Evolutionary conservation across 2,329 filamentous ascomycete species (phyloP), one percentile per base, ranked within the genome.

Genomic region (Monosporascus cannonballus): DNA sequence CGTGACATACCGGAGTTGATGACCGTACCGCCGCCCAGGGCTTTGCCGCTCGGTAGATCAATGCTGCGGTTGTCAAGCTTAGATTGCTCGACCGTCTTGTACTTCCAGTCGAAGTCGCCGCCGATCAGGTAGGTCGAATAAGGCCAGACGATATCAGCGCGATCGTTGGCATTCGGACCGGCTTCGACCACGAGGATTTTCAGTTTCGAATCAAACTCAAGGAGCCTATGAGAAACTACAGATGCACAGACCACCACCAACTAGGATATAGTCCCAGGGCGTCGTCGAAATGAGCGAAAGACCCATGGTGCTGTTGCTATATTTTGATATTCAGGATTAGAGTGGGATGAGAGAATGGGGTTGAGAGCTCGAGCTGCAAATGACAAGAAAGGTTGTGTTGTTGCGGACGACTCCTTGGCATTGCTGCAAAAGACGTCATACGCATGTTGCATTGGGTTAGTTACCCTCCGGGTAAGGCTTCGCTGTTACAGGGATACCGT

Each of bases 101-200:
- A 65, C 9, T 58, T 55, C 61, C 67, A 70, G 49, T 69, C 66
- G 17, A 63, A 60, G 11, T 63, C 55, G 5, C 61, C 62, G 24
- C 58, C 59, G 3, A 63, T 50, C 1, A 63, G 52, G 37, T 60
- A 59, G 14, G 61, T 57, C 2, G 59, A 61, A 22, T 54, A 54
- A 1, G 59, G 55, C 37, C 54, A 58, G 11, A 63, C 49, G 15
- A 62, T 57, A 20, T 58, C 55, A 6, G 51, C 22, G 1, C 50
- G 49, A 8, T 60, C 49, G 20, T 54, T 57, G 6, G 53, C 55
- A 50, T 69, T 62, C 14, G 58, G 59, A 2, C 69, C 69, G 8
- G 66, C 69, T 57, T 72, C 69, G 39, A 71, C 54, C 6, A 71
- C 54, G 39, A 70, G 61, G 14, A 71, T 67, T 4, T 62, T 58